Percentiles rank a stretch among this genome's conserved stretches.
Conservation (phyloP, 73 alveolate genomes). For the Tetrahymena borealis region DNA sequence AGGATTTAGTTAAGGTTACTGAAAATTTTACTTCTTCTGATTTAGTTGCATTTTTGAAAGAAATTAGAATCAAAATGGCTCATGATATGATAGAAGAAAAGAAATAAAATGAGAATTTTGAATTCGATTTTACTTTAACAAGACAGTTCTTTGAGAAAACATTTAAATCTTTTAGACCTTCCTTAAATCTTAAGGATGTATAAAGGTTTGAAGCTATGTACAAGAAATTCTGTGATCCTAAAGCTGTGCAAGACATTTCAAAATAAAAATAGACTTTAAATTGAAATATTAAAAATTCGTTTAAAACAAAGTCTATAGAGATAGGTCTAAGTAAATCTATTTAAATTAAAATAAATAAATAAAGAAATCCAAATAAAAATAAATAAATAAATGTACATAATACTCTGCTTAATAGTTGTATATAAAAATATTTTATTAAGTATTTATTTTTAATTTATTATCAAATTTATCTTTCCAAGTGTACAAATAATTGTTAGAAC, state of each 20-base stretch:
- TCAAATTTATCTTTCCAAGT: too few relatives aligned
- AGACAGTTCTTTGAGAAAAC: not conserved
- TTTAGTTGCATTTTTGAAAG: conserved; percentile 49
- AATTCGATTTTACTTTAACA: not conserved
- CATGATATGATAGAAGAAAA: conserved; percentile 40
- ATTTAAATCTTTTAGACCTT: conserved; percentile 9
- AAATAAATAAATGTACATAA: too few relatives aligned
- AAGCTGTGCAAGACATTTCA: conserved; percentile 21
- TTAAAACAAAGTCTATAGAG: not conserved
- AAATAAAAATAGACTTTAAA: conserved; percentile 17
- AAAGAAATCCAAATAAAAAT: too few relatives aligned
- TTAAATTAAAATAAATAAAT: too few relatives aligned
- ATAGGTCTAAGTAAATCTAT: not conserved
- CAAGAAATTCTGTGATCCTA: conserved; percentile 20
- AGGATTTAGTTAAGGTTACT: conserved; percentile 14
- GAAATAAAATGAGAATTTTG: not conserved
- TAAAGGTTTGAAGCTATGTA: not conserved
- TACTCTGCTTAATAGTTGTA: too few relatives aligned
- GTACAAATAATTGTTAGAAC: too few relatives aligned
- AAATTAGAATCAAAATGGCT: conserved; percentile 40
- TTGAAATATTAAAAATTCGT: not conserved
- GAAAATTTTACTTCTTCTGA: conserved; percentile 66
- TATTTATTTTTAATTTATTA: too few relatives aligned
- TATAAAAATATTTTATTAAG: too few relatives aligned
- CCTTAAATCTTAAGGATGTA: conserved; percentile 1